Conservation (phyloP, 164 flowering plant species). For the Aristolochia fimbriata region DNA sequence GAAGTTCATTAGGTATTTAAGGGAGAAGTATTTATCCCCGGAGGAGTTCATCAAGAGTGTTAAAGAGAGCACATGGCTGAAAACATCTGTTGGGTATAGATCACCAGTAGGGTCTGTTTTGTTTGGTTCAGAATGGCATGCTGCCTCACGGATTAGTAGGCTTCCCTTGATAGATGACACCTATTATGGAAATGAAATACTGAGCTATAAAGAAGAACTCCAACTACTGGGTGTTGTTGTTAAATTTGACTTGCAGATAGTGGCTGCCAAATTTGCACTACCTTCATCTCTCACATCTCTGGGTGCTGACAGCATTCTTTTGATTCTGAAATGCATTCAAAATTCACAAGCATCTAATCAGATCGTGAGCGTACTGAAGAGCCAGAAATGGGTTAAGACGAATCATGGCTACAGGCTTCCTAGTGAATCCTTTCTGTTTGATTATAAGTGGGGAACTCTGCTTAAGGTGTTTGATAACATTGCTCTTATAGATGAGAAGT, state of each 20-base stretch:
- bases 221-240: constrained; percentile 45
- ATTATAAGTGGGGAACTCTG: constrained; percentile 50
- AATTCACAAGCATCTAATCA: constrained; percentile 6
- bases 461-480: constrained; percentile 29
- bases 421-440: constrained; percentile 28
- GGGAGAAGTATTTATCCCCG: constrained; percentile 20
- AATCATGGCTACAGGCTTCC: constrained; percentile 32
- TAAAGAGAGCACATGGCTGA: constrained; percentile 35
- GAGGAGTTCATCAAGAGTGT: constrained; percentile 33
- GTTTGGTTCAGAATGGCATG: constrained; percentile 30
- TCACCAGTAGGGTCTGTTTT: constrained; percentile 42
- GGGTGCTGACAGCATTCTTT: constrained; percentile 19
- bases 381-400: constrained; percentile 31
- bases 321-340: constrained; percentile 34
- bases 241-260: constrained; percentile 24
- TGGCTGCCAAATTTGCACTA: constrained; percentile 25
- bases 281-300: constrained; percentile 13
- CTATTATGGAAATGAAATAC: constrained; percentile 41
- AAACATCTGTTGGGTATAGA: constrained; percentile 33
- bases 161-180: constrained; percentile 41
- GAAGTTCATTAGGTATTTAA: constrained; percentile 35
- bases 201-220: constrained; percentile 33
- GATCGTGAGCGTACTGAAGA: constrained; percentile 16
- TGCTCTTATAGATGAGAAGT: constrained; percentile 27
- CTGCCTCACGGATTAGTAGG: constrained; percentile 33